Base-by-base conservation (phyloP, 164 flowering plant genomes). In the Dillenia turbinata region DNA sequence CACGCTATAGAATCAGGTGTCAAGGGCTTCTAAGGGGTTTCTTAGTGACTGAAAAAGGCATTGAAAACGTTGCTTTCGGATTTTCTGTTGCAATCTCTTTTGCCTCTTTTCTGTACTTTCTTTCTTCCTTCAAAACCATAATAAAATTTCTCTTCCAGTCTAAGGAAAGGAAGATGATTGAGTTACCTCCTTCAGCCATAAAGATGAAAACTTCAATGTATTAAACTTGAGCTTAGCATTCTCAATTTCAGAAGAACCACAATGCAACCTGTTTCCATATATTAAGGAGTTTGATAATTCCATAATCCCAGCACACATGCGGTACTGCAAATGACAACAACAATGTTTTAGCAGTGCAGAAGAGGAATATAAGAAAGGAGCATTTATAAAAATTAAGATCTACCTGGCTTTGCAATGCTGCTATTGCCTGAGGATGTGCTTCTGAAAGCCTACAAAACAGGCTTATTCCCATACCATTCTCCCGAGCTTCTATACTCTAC, bases 371-470 rank as follows among this genome's bases (percentile, higher is more conserved):
- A 49, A 53, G 55, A 59, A 33, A 12, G 44, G 19, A 13, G 56
- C 22, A 19, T 19, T 19, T 19, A 10, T 43, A 12, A 43, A 12
- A 33, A 50, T 44, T 50, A 14, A 44, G 43, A 49, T 24, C 58
- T 24, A 94, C 99, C 97, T 94, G 99, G 82, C 84, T 78, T 78
- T 82, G 93, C 76, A 94, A 72, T 50, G 92, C 85, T 57, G 97
- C 87, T 75, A 94, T 89, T 68, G 99, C 93, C 60, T 94, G 92
- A 44, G 97, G 97, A 80, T 94, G 97, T 57, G 90, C 97, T 80
- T 94, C 97, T 62, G 99, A 94, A 33, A 91, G 90, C 79, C 96
- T 85, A 64, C 99, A 83, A 69, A 94, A 94, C 79, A 94, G 77
- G 82, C 99, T 94, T 54, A 80, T 64, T 17, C 88, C 95, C 96